Percentiles rank a stretch among this genome's conserved stretches.
These are phyloP conservation scores for Arctium lappa DNA, from an alignment of 129 eudicot species.

Conservation along the genomic window DNA sequence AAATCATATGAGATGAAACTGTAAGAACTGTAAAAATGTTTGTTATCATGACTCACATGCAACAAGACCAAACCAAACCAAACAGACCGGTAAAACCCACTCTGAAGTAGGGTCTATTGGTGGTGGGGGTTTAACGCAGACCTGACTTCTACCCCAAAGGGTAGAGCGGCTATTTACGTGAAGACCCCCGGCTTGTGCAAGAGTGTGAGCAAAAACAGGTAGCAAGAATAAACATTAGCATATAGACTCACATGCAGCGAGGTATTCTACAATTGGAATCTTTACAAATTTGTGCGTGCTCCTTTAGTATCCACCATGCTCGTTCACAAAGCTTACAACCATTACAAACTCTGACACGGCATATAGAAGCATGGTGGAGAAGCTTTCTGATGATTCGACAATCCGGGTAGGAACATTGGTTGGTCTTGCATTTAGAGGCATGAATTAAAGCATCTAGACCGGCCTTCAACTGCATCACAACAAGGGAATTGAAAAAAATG, in stretches of 20 bases:
- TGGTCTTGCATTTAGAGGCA: constrained; percentile 23
- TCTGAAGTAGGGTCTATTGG: no score
- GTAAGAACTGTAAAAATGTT: not conserved
- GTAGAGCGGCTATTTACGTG: no score
- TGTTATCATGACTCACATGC: constrained; percentile 18
- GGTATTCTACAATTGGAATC: constrained; percentile 39
- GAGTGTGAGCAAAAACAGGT: no score
- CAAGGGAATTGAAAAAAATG: not conserved
- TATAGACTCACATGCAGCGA: constrained; percentile 41
- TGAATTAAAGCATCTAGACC: constrained; percentile 27
- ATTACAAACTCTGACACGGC: constrained; percentile 21
- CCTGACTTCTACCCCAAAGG: no score
- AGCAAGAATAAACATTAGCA: not conserved
- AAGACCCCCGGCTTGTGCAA: no score
- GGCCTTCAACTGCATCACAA: constrained; percentile 19
- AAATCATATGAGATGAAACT: not conserved
- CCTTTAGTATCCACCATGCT: constrained; percentile 23
- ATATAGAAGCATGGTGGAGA: constrained; percentile 24
- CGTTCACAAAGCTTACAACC: constrained; percentile 26
- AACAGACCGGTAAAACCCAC: no score
- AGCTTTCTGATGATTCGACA: constrained; percentile 25
- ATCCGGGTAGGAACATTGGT: constrained; percentile 26
- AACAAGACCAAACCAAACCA: constrained; percentile 2
- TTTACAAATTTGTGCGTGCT: constrained; percentile 33
- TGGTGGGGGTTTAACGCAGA: no score